These are phyloP conservation scores for Anethum foeniculum DNA, from an alignment of 140 eudicot species.

Conservation along the genomic window DNA sequence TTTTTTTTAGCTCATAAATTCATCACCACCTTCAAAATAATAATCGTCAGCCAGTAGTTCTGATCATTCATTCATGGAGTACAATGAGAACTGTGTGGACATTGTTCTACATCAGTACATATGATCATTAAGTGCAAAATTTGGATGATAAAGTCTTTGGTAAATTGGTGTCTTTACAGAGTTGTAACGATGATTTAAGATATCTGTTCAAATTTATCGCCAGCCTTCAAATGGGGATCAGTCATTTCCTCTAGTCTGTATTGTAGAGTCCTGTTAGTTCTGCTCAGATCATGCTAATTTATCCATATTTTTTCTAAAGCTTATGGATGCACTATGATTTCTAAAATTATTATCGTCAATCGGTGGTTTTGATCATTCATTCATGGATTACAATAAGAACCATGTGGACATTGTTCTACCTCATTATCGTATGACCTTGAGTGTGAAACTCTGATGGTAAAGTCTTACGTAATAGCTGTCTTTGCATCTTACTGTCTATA, in stretches of 20 bases:
- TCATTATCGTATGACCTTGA: neutral
- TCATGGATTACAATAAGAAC: neutral
- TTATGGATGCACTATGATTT: neutral
- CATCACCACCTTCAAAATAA: neutral
- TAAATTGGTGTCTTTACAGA: neutral
- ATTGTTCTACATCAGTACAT: neutral
- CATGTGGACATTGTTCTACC: neutral
- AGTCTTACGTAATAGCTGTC: neutral
- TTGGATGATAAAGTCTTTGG: neutral
- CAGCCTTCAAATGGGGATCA: constrained; percentile 56
- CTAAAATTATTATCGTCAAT: neutral
- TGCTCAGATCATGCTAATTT: neutral
- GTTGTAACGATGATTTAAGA: neutral
- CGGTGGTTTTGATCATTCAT: neutral
- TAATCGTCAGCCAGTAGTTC: constrained; percentile 40
- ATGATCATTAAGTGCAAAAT: neutral
- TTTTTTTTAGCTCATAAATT: neutral
- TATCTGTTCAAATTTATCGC: neutral
- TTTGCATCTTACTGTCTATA: neutral
- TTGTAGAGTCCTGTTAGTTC: neutral
- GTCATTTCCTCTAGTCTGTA: neutral
- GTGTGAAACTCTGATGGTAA: neutral
- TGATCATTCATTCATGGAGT: neutral
- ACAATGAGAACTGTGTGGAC: neutral
- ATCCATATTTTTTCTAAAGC: neutral